Evolutionary conservation across 2,329 filamentous ascomycete species (phyloP), one percentile per base, ranked within the genome.

Genomic region (Penicillium oxalicum): DNA sequence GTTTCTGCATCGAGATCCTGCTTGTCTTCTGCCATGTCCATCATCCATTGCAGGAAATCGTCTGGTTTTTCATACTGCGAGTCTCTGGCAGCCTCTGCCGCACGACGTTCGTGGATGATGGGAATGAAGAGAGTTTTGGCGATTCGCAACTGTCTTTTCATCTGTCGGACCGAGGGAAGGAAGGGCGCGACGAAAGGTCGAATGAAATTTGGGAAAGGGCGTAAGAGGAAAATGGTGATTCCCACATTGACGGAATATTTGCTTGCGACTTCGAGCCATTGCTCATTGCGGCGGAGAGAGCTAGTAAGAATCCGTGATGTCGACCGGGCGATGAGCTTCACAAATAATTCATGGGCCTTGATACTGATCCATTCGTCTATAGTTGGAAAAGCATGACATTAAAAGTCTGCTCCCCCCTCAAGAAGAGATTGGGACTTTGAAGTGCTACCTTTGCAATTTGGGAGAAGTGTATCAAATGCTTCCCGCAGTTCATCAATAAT

Each of bases 221-320:
- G 66, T 6, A 73, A 58, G 5, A 65, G 44, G 25, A 64, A 37
- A 24, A 65, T 49, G 4, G 62, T 67, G 1, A 61, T 49, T 25
- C 70, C 67, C 0, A 68, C 50, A 18, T 70, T 65, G 37, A 65
- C 55, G 1, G 67, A 66, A 55, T 71, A 72, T 32, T 58, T 49
- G 12, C 60, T 63, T 33, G 63, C 55, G 3, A 64, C 59, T 0
- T 61, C 48, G 12, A 72, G 56, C 71, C 72, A 75, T 45, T 65
- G 56, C 46, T 65, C 56, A 48, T 73, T 69, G 25, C 62, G 61
- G 44, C 66, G 68, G 5, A 71, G 54, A 5, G 54, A 50, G 4
- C 65, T 57, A 28, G 70, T 62, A 44, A 74, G 69, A 36, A 75
- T 61, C 13, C 71, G 64, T 0, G 68, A 66, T 1, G 70, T 70